These are phyloP conservation scores for Neurospora sublineolata DNA, from an alignment of 495 filamentous ascomycete genomes.

Conservation along the genomic window DNA sequence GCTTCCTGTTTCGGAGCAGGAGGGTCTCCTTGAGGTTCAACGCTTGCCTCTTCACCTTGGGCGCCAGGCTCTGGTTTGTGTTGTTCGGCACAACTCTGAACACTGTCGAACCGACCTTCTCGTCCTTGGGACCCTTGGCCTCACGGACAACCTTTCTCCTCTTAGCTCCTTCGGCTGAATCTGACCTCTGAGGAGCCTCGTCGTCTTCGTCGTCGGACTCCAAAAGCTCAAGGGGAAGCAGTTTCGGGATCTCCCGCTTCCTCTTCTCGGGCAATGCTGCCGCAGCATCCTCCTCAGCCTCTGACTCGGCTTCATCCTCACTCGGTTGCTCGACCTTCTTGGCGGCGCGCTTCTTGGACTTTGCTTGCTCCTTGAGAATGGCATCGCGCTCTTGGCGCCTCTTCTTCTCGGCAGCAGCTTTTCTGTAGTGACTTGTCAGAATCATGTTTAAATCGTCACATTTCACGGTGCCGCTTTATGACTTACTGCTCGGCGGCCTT, in stretches of 20 bases:
- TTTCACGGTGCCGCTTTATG: background rate
- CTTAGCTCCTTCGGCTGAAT: conserved; percentile 15
- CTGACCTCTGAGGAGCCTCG: conserved; percentile 8
- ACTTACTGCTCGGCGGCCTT: conserved; percentile 33
- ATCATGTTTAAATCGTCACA: background rate
- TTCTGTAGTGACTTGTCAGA: conserved; percentile 16
- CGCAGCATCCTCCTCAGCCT: conserved; percentile 10
- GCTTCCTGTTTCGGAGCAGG: conserved; percentile 22
- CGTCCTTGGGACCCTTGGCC: conserved; percentile 23
- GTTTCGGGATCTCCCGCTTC: conserved; percentile 24
- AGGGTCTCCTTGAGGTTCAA: conserved; percentile 23
- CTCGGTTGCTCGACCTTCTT: background rate
- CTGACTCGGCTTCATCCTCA: conserved; percentile 7
- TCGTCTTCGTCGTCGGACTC: conserved; percentile 33
- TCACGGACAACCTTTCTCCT: conserved; percentile 25
- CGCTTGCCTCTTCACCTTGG: conserved; percentile 24
- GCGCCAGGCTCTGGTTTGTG: conserved; percentile 26
- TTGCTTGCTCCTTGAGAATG: conserved; percentile 34
- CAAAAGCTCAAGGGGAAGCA: conserved; percentile 35
- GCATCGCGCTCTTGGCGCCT: conserved; percentile 36
- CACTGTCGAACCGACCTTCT: conserved; percentile 28
- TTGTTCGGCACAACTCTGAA: conserved; percentile 27
- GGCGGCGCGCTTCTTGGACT: conserved; percentile 24
- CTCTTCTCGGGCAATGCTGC: conserved; percentile 11
- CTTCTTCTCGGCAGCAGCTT: conserved; percentile 30